Percentiles rank a stretch among this genome's conserved stretches.
Evolutionary conservation across 2,329 filamentous ascomycete species (phyloP).

Genomic region (Torrubiellomyces zombiae): DNA sequence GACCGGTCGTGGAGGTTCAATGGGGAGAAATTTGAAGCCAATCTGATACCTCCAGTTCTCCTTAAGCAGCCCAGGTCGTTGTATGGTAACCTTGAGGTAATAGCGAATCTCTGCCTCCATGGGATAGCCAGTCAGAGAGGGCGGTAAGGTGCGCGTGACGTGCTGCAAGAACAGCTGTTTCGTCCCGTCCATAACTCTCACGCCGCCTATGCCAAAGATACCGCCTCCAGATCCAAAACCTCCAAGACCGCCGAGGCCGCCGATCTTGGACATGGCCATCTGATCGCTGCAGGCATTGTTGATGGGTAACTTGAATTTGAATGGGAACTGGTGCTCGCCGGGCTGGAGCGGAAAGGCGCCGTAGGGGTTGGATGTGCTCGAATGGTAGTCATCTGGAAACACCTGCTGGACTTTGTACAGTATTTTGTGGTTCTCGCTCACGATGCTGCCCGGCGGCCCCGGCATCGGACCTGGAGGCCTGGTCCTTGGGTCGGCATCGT

Average conservation of each 20-base stretch:
- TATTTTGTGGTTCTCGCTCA: slow-evolving; percentile 51
- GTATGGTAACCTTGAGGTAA: slow-evolving; percentile 89
- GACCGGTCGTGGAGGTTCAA: slow-evolving; percentile 66
- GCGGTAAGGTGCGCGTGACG: slow-evolving; percentile 73
- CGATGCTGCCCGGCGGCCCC: slow-evolving; percentile 22
- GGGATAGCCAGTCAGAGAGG: slow-evolving; percentile 73
- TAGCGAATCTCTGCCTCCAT: slow-evolving; percentile 83
- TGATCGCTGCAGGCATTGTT: slow-evolving; percentile 54
- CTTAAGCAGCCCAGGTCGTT: slow-evolving; percentile 74
- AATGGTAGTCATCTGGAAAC: slow-evolving; percentile 43
- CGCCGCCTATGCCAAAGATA: slow-evolving; percentile 31
- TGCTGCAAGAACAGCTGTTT: slow-evolving; percentile 50
- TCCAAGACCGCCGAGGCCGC: slow-evolving; percentile 35
- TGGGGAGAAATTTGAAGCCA: slow-evolving; percentile 76
- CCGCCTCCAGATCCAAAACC: slow-evolving; percentile 28
- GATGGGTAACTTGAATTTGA: slow-evolving; percentile 61
- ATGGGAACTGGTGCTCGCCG: slow-evolving; percentile 61
- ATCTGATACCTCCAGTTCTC: slow-evolving; percentile 62
- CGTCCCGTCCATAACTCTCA: slow-evolving; percentile 45
- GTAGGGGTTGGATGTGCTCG: slow-evolving; percentile 21
- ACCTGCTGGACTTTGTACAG: slow-evolving; percentile 58
- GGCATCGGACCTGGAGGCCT: slow-evolving; percentile 10
- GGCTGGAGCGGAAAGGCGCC: slow-evolving; percentile 43
- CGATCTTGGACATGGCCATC: slow-evolving; percentile 34
- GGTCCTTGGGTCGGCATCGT: slow-evolving; percentile 23